These are phyloP conservation scores for Podaxis pistillaris DNA, from an alignment of 768 basidiomycete genomes.

Conservation along the genomic window DNA sequence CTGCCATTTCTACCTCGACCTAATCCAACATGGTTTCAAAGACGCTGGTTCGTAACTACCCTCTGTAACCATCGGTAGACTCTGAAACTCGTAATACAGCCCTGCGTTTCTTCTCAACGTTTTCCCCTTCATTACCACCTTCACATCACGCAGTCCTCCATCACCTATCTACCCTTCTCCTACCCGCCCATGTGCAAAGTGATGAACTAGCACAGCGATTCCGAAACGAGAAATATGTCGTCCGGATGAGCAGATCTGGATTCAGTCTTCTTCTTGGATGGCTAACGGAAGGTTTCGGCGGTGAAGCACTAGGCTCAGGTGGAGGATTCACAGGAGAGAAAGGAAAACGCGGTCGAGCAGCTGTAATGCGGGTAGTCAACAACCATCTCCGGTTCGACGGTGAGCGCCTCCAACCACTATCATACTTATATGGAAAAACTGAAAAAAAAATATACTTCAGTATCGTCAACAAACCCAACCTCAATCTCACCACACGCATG, in stretches of 20 bases:
- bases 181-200: constrained; percentile 81
- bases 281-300: constrained; percentile 90
- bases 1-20: constrained; percentile 94
- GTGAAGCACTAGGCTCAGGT: constrained; percentile 79
- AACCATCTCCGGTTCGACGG: constrained; percentile 91
- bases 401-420: constrained; percentile 33
- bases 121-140: constrained; percentile 64
- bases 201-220: constrained; percentile 84
- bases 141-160: constrained; percentile 70
- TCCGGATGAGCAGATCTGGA: constrained; percentile 88
- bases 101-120: constrained; percentile 68
- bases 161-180: constrained; percentile 74
- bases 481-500: constrained; percentile 63
- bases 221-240: constrained; percentile 84
- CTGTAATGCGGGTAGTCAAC: constrained; percentile 92
- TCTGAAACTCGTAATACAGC: constrained; percentile 43
- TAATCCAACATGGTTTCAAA: constrained; percentile 87
- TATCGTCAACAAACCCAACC: constrained; percentile 69
- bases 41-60: constrained; percentile 68
- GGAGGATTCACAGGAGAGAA: constrained; percentile 78
- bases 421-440: not conserved
- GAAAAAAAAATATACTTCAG: constrained; percentile 35
- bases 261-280: constrained; percentile 92
- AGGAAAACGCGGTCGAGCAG: constrained; percentile 82
- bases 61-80: not conserved